Base-by-base conservation (phyloP, 805 yeast genomes). In the Zygoascus ofunaensis region DNA sequence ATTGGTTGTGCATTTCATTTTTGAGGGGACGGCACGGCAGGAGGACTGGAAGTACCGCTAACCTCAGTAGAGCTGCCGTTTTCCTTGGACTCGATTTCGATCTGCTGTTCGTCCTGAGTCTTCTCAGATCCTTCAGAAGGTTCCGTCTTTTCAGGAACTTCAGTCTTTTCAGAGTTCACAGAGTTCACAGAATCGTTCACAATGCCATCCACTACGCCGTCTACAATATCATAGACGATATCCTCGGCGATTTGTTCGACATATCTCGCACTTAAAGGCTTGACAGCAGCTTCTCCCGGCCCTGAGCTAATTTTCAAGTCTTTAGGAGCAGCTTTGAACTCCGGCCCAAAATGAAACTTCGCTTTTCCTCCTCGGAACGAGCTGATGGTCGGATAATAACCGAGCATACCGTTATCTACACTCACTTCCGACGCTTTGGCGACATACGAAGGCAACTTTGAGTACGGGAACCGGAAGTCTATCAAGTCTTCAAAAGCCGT, bases 341-440 rank as follows among this genome's bases (percentile, higher is more conserved):
- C 69, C 0, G 86, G 82, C 0, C 87, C 83, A 2, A 86, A 70
- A 50, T 83, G 79, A 45, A 90, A 60, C 47, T 74, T 68, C 4
- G 85, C 94, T 7, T 73, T 66, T 0, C 97, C 97, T 2, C 82
- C 82, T 51, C 77, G 77, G 58, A 77, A 92, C 21, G 82, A 83
- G 44, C 95, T 83, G 28, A 86, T 71, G 67, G 87, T 85, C 1
- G 98, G 97, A 63, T 80, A 92, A 59, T 92, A 92, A 0, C 97
- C 98, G 44, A 87, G 64, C 36, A 77, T 67, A 0, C 95, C 95
- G 58, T 92, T 96, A 59, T 92, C 94, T 5, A 53, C 54, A 7
- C 57, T 51, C 3, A 53, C 52, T 3, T 55, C 52, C 3, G 41
- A 36, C 8, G 22, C 22, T 21, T 34, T 19, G 14, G 51, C 53